A percentile compares a stretch with the other conserved stretches of the same genome.
These are phyloP conservation scores for Trametes polyzona DNA, from an alignment of 1,284 basidiomycete species.

Conservation along the genomic window DNA sequence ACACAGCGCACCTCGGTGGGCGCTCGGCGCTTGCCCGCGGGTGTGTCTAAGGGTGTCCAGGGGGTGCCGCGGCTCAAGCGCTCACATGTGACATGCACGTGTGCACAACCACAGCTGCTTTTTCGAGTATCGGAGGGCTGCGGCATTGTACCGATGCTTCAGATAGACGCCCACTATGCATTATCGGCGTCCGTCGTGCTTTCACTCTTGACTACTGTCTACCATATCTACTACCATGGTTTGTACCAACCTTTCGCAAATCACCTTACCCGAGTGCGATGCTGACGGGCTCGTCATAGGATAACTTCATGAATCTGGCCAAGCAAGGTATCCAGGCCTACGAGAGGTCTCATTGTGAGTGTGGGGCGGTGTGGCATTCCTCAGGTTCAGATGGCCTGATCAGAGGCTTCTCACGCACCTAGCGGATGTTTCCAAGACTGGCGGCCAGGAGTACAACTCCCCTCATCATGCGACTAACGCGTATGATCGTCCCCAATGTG, in stretches of 20 bases:
- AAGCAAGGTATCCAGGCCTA: conserved; percentile 65
- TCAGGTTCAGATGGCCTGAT: too few relatives aligned
- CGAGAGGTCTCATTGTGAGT: conserved; percentile 22
- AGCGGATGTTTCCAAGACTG: conserved; percentile 47
- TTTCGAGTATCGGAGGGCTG: not conserved
- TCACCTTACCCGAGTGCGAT: too few relatives aligned
- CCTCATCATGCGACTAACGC: conserved; percentile 41
- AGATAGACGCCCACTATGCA: conserved; percentile 17
- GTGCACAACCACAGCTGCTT: conserved; percentile 5
- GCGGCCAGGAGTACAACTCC: conserved; percentile 63
- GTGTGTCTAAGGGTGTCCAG: too few relatives aligned
- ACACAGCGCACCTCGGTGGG: not conserved
- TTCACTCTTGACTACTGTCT: conserved; percentile 3
- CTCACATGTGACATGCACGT: too few relatives aligned
- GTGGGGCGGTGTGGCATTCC: too few relatives aligned
- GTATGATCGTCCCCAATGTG: conserved; percentile 37
- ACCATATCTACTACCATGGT: conserved; percentile 20
- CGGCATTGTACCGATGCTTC: conserved; percentile 9
- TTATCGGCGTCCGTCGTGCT: not conserved
- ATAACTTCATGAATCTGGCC: conserved; percentile 66
- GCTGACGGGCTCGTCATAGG: conserved; percentile 41
- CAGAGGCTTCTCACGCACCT: not conserved
- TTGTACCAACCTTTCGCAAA: too few relatives aligned
- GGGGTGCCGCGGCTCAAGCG: too few relatives aligned
- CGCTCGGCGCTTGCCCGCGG: conserved; percentile 4